phyloP scores from a whole-genome alignment of 2,329 filamentous ascomycete species.

The Beauveria caledonica region DNA sequence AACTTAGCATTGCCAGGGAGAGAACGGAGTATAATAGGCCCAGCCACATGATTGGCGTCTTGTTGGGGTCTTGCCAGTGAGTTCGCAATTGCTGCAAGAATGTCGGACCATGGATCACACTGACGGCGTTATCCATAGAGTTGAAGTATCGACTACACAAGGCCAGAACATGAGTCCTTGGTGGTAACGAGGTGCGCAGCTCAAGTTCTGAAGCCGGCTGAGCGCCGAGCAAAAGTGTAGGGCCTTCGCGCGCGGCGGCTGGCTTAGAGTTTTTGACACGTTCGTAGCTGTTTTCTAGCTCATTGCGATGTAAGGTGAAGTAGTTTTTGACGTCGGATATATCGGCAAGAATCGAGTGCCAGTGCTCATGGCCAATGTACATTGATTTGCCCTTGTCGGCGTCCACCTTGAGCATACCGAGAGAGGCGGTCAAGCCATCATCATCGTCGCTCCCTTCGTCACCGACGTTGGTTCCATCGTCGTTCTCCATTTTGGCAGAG shows the following conservation, averaged over 20 bases:
- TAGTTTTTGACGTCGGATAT: constrained; percentile 93
- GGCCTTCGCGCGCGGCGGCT: constrained; percentile 51
- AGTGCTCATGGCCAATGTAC: constrained; percentile 77
- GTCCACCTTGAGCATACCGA: constrained; percentile 79
- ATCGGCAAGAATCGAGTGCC: constrained; percentile 70
- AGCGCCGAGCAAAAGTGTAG: constrained; percentile 71
- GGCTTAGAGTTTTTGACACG: constrained; percentile 64
- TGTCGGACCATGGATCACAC: constrained; percentile 73
- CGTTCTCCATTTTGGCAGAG: constrained; percentile 43
- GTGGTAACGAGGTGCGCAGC: constrained; percentile 69
- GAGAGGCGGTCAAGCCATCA: constrained; percentile 58
- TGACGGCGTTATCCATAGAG: constrained; percentile 62
- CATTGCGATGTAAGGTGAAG: constrained; percentile 78
- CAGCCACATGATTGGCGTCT: constrained; percentile 69
- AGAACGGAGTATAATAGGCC: constrained; percentile 70
- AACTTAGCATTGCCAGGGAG: constrained; percentile 70
- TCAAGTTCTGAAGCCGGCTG: constrained; percentile 65
- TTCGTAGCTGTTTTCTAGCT: constrained; percentile 73
- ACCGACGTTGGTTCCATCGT: constrained; percentile 47
- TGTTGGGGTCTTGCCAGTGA: constrained; percentile 64
- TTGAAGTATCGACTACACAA: constrained; percentile 88
- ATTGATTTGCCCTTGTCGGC: constrained; percentile 67
- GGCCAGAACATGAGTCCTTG: constrained; percentile 74
- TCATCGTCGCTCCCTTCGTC: constrained; percentile 61
- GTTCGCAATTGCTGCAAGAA: constrained; percentile 64